These are phyloP conservation scores for Candida stauntonica DNA, from an alignment of 805 yeast genomes.

Conservation along the genomic window DNA sequence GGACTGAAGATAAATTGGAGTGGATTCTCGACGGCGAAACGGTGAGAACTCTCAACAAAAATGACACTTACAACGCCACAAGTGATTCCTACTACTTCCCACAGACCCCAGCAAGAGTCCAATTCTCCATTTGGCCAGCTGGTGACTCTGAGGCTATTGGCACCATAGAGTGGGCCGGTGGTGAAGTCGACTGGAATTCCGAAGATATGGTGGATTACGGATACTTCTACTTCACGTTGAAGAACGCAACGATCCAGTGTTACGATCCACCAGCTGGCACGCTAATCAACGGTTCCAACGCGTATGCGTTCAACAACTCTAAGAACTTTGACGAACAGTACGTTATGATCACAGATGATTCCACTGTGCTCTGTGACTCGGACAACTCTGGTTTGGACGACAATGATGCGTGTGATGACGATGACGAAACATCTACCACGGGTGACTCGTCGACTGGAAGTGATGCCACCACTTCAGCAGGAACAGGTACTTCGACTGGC, in stretches of 20 bases:
- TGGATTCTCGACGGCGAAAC: constrained; percentile 72
- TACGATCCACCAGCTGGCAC: constrained; percentile 68
- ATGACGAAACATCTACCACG: constrained; percentile 1
- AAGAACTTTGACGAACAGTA: constrained; percentile 44
- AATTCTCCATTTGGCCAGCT: constrained; percentile 76
- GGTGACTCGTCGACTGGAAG: constrained; percentile 7
- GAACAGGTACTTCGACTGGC: constrained; percentile 1
- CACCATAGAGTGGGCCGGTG: constrained; percentile 86
- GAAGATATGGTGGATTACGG: constrained; percentile 70
- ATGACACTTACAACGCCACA: constrained; percentile 62
- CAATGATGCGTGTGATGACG: constrained; percentile 25
- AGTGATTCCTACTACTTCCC: constrained; percentile 53
- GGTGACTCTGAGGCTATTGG: constrained; percentile 56
- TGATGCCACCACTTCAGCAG: not conserved
- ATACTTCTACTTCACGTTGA: constrained; percentile 68
- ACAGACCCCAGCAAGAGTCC: constrained; percentile 71
- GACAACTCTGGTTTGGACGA: constrained; percentile 68
- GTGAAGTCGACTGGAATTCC: constrained; percentile 77
- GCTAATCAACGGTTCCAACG: constrained; percentile 37
- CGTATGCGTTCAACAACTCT: constrained; percentile 51
- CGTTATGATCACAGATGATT: constrained; percentile 58
- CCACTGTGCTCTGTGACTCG: constrained; percentile 53
- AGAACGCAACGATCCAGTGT: constrained; percentile 58
- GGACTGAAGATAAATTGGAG: constrained; percentile 65
- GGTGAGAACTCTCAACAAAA: constrained; percentile 60